These are phyloP conservation scores for Urtica urens DNA, from an alignment of 306 rosid genomes.

Conservation along the genomic window DNA sequence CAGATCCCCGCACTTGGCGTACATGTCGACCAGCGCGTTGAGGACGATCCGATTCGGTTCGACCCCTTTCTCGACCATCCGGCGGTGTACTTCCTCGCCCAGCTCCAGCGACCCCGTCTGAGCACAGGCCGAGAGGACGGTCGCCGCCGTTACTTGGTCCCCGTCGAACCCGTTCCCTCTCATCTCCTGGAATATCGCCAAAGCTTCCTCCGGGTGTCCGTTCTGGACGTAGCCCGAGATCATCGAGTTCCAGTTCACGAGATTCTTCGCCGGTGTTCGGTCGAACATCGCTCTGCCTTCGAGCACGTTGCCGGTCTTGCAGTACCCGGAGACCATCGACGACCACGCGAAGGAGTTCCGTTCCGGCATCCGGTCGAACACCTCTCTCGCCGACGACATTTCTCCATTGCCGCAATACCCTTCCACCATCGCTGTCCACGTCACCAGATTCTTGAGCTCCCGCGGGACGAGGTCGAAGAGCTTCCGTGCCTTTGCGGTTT, in stretches of 20 bases:
- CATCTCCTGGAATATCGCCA: conserved; percentile 37
- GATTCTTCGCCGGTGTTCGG: conserved; percentile 29
- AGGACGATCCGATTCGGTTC: conserved; percentile 35
- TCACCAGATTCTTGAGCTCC: conserved; percentile 39
- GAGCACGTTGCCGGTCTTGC: conserved; percentile 37
- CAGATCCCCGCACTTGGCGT: conserved; percentile 66
- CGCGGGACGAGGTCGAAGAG: conserved; percentile 45
- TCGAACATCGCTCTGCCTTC: conserved; percentile 39
- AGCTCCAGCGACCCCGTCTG: conserved; percentile 39
- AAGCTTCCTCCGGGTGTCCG: conserved; percentile 46
- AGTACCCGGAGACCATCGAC: conserved; percentile 62
- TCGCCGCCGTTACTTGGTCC: conserved; percentile 41
- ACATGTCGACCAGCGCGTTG: conserved; percentile 64
- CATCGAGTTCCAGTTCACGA: conserved; percentile 69
- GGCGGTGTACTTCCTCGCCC: conserved; percentile 40
- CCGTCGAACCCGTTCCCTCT: conserved; percentile 38
- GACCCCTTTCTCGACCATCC: conserved; percentile 28
- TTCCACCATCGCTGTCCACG: conserved; percentile 72
- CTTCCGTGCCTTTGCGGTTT: conserved; percentile 29
- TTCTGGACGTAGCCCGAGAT: conserved; percentile 63
- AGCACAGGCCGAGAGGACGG: conserved; percentile 62
- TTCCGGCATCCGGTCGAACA: conserved; percentile 51
- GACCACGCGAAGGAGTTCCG: conserved; percentile 58
- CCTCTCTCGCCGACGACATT: conserved; percentile 49
- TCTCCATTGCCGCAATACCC: conserved; percentile 55